Percentiles rank a stretch among this genome's conserved stretches.
Evolutionary conservation across 345 rosid genomes (phyloP).

Genomic region (Salix viminalis): DNA sequence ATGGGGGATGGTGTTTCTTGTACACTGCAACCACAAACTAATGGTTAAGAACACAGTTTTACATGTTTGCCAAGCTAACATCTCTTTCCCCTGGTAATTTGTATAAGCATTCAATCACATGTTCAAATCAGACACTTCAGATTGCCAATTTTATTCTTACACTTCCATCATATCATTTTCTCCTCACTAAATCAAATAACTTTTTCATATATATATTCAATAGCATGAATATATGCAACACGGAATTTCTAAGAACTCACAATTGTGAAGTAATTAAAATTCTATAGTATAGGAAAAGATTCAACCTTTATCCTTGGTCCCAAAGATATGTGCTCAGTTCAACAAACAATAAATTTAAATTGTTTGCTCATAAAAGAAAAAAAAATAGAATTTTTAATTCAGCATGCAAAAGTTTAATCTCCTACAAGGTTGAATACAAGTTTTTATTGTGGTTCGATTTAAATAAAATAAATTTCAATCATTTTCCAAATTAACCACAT

Average conservation of each 20-base stretch:
- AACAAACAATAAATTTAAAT: background rate
- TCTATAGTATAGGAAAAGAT: background rate
- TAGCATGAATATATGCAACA: background rate
- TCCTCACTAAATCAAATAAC: background rate
- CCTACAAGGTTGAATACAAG: background rate
- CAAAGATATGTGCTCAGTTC: background rate
- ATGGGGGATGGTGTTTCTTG: conserved; percentile 93
- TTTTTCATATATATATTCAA: background rate
- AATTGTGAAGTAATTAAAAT: background rate
- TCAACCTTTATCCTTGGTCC: background rate
- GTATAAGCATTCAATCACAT: background rate
- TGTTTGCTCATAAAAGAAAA: background rate
- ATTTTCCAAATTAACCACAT: background rate
- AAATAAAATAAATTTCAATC: background rate
- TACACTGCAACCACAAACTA: conserved; percentile 60
- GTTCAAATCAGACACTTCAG: background rate
- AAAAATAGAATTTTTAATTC: background rate
- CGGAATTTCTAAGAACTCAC: background rate
- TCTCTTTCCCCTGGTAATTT: background rate
- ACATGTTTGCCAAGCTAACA: background rate
- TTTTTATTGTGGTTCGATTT: background rate
- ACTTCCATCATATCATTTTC: background rate
- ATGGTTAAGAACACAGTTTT: background rate
- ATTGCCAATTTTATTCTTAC: background rate
- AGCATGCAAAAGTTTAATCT: background rate